Evolutionary conservation across 805 yeast species (phyloP).

Genomic region (Nakazawaea ambrosiae): DNA sequence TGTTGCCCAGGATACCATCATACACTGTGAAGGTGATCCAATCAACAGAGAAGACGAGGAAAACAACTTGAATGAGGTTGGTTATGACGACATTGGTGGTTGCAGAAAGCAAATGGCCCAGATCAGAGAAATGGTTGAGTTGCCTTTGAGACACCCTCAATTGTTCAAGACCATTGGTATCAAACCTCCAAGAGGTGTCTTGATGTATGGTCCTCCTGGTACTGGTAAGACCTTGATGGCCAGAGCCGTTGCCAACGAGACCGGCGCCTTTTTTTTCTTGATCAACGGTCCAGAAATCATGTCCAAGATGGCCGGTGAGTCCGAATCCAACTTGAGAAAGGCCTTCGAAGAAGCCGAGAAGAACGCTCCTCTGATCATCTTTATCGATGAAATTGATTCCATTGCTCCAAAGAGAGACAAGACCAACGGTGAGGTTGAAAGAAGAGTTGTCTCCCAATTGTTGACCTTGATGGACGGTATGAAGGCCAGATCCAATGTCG

Average conservation of each 20-base stretch:
- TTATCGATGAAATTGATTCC: constrained; percentile 97
- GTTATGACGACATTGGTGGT: constrained; percentile 98
- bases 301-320: constrained; percentile 99
- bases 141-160: constrained; percentile 98
- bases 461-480: constrained; percentile 99
- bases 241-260: constrained; percentile 98
- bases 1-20: constrained; percentile 96
- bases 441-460: constrained; percentile 97
- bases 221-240: constrained; percentile 99
- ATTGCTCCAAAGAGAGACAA: constrained; percentile 99
- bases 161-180: constrained; percentile 96
- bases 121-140: constrained; percentile 95
- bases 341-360: constrained; percentile 99
- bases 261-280: constrained; percentile 97
- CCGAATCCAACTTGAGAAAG: constrained; percentile 93
- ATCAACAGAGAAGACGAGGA: constrained; percentile 98
- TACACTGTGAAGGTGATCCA: constrained; percentile 99
- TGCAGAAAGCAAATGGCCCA: constrained; percentile 99
- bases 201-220: constrained; percentile 99
- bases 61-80: constrained; percentile 92
- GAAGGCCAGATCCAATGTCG: constrained; percentile 98
- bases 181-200: constrained; percentile 96
- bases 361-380: constrained; percentile 95
- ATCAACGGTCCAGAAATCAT: constrained; percentile 99
- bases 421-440: constrained; percentile 99